Conservation (phyloP, 1,284 basidiomycete genomes). For the Puccinia triticina region DNA sequence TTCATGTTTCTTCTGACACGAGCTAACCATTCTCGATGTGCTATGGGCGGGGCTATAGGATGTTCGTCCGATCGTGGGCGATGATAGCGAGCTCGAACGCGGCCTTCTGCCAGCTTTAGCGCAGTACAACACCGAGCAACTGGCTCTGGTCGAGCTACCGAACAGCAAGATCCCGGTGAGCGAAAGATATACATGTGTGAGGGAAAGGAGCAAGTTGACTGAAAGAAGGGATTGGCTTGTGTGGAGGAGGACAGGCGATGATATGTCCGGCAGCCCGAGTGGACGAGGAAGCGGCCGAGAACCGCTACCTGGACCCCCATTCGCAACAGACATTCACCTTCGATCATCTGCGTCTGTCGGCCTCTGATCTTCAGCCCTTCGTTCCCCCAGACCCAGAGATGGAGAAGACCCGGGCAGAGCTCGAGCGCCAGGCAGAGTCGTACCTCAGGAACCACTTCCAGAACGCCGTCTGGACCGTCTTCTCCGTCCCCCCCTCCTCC, state of each 20-base stretch:
- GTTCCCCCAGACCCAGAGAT: background rate
- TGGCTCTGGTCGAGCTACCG: conserved; percentile 71
- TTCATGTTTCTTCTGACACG: background rate
- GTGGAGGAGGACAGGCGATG: conserved; percentile 30
- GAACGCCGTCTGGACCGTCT: conserved; percentile 38
- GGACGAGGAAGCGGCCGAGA: background rate
- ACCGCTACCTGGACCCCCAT: conserved; percentile 26
- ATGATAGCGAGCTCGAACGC: conserved; percentile 77
- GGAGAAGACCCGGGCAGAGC: background rate
- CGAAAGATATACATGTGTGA: conserved; percentile 63
- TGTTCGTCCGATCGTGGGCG: conserved; percentile 80
- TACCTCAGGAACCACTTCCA: conserved; percentile 37
- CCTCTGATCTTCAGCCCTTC: conserved; percentile 3
- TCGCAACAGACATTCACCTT: conserved; percentile 25
- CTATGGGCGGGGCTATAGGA: conserved; percentile 65
- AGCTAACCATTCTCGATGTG: background rate
- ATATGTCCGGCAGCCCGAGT: conserved; percentile 22
- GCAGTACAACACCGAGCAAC: conserved; percentile 82
- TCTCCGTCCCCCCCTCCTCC: background rate
- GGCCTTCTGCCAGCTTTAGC: conserved; percentile 75
- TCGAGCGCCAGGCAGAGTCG: background rate
- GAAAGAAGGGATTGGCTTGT: background rate
- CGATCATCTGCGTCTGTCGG: conserved; percentile 32
- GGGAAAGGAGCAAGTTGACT: conserved; percentile 50
- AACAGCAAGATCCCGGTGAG: conserved; percentile 68